Evolutionary conservation across 2,329 filamentous ascomycete genomes (phyloP), one percentile per base, ranked within the genome.

Genomic region (Alternaria sp.): DNA sequence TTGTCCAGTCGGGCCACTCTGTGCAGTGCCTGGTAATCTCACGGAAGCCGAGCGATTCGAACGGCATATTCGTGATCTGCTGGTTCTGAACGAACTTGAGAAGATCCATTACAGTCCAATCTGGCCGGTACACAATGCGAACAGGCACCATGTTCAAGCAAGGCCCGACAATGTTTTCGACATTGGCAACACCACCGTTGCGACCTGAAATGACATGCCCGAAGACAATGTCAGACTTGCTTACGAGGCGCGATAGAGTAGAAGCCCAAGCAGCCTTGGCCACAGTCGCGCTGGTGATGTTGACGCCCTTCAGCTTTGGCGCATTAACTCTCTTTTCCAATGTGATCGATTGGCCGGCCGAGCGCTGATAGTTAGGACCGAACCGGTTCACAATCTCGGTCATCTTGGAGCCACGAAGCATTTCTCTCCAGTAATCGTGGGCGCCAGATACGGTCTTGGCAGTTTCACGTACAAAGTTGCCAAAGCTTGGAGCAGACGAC

Each of bases 231-330:
- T 81, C 80, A 1, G 66, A 58, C 23, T 67, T 72, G n/a, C 72
- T 69, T 0, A 79, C 74, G 24, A 75, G 54, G 8, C 74, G 72
- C 3, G 78, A 76, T 5, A 82, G 66, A 10, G 78, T 77, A 2
- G 71, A 63, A 0, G 80, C 75, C 80, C 80, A 82, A 0, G 80
- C 80, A n/a, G 78, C 79, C 54, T 82, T 82, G 64, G 82, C 68
- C 21, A 82, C 53, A 0, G 79, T 81, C 7, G 80, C 80, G 9
- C 69, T 69, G 8, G 78, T 79, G 49, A 79, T 75, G 62, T 75
- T 73, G 59, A 71, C 50, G 21, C 68, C 61, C 4, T 68, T 66
- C 21, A 73, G 45, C 13, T 56, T 61, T 5, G 66, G 66, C 5
- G 68, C 62, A 3, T 61, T 68, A 9, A 73, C 60, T 33, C 51